Evolutionary conservation across 768 basidiomycete genomes (phyloP), one percentile per base, ranked within the genome.

Genomic region (Rhizopogon vesiculosus): DNA sequence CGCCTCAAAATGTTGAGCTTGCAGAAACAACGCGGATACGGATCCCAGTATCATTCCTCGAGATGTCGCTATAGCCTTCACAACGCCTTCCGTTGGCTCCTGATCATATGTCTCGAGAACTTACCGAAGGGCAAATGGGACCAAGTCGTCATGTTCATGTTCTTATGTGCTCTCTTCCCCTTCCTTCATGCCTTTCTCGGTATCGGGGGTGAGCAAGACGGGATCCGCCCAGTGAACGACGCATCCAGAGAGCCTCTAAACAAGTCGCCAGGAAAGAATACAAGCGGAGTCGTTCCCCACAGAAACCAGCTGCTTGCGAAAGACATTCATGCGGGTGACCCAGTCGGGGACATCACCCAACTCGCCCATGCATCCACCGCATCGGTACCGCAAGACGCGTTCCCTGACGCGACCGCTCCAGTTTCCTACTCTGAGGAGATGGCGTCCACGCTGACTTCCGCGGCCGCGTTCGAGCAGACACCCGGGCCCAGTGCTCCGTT

Each of bases 111-210:
- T 18, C 18, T 56, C 40, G 41, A 52, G 35, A 53, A 41, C 35
- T 13, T 59, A 40, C 57, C 65, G 46, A 56, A 56, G 44, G 48
- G 42, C 7, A 51, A 45, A 31, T 64, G 63, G 63, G 65, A 67
- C n/a, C 60, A 55, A 39, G 40, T 62, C 54, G 42, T 69, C 53
- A 40, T 67, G 29, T 13, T 61, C 54, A 40, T 62, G 56, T 71
- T 69, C 59, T 51, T 19, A 42, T 69, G 57, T 39, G 65, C 60
- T 43, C 43, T 65, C 40, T 51, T 69, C 35, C 38, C 29, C 51
- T 71, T 69, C 57, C 42, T 69, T 48, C 63, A 45, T 22, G 65
- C 69, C 52, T 39, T 69, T 33, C 35, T 66, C 25, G 67, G 69
- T 42, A 57, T 69, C 18, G 59, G 59, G 7, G 9, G n/a, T 29